Evolutionary conservation across 2,329 filamentous ascomycete genomes (phyloP).

Genomic region (Aureobasidium pullulans): DNA sequence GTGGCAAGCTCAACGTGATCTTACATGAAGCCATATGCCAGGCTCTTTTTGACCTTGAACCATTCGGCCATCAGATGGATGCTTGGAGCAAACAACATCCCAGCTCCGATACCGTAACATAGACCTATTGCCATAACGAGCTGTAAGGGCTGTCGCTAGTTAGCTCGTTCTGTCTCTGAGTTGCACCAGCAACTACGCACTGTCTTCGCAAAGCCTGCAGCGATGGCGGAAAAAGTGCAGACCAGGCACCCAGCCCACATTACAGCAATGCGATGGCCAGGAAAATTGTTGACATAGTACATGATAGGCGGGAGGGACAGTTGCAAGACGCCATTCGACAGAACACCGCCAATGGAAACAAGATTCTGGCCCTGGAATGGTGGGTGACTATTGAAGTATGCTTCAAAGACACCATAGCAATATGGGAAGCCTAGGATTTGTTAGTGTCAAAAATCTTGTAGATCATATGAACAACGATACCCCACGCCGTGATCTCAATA

Average conservation of each 20-base stretch:
- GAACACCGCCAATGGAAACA: neutral
- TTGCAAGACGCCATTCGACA: neutral
- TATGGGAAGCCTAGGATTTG: neutral
- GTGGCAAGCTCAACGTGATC: neutral
- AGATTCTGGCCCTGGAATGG: neutral
- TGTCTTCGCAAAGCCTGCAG: neutral
- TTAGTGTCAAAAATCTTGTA: neutral
- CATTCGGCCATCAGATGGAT: neutral
- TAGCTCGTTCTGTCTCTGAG: neutral
- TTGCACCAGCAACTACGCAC: neutral
- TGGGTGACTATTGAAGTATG: neutral
- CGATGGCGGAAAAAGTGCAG: neutral
- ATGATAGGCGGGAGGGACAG: neutral
- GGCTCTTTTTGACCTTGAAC: neutral
- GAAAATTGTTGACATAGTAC: neutral
- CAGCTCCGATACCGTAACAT: neutral
- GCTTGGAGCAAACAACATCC: neutral
- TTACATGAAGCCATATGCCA: neutral
- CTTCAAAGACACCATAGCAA: slow-evolving; percentile 1
- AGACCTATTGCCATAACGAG: neutral
- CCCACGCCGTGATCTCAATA: neutral
- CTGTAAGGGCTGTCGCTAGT: neutral
- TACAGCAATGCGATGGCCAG: neutral
- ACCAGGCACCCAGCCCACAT: neutral
- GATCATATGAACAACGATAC: neutral